Evolutionary conservation across 2,329 filamentous ascomycete genomes (phyloP).

Genomic region (Pyricularia grisea): DNA sequence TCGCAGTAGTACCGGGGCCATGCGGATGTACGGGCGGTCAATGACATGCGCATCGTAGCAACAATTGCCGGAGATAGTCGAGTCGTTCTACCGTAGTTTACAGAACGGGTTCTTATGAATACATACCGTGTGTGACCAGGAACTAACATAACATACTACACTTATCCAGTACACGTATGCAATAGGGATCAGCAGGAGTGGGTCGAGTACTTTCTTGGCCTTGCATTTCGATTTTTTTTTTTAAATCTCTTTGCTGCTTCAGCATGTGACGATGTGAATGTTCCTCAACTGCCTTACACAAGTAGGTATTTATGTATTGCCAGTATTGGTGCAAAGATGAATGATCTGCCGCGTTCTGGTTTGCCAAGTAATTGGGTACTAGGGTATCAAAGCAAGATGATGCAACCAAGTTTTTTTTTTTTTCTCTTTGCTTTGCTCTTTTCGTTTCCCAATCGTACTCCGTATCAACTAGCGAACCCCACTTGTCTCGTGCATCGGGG

Average conservation of each 20-base stretch:
- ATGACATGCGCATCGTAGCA: background rate
- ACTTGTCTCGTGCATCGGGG: background rate
- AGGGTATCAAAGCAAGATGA: background rate
- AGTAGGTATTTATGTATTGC: background rate
- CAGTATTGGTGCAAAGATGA: background rate
- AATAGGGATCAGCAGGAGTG: background rate
- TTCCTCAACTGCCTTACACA: background rate
- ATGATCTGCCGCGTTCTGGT: background rate
- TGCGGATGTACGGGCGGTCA: background rate
- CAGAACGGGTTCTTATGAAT: background rate
- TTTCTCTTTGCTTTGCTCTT: too few relatives aligned
- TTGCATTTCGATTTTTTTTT: background rate
- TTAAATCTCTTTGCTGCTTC: background rate
- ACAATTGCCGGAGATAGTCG: background rate
- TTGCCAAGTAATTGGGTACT: background rate
- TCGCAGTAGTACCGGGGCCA: background rate
- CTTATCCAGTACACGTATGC: background rate
- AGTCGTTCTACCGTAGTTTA: background rate
- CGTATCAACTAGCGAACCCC: background rate
- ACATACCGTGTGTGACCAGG: background rate
- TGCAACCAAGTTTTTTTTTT: background rate
- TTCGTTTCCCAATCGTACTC: background rate
- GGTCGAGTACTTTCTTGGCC: background rate
- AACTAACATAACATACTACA: background rate
- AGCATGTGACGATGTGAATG: background rate